A percentile compares a stretch with the other conserved stretches of the same genome.
Conservation (phyloP, 2,329 filamentous ascomycete genomes). For the Pestalotiopsis fici region DNA sequence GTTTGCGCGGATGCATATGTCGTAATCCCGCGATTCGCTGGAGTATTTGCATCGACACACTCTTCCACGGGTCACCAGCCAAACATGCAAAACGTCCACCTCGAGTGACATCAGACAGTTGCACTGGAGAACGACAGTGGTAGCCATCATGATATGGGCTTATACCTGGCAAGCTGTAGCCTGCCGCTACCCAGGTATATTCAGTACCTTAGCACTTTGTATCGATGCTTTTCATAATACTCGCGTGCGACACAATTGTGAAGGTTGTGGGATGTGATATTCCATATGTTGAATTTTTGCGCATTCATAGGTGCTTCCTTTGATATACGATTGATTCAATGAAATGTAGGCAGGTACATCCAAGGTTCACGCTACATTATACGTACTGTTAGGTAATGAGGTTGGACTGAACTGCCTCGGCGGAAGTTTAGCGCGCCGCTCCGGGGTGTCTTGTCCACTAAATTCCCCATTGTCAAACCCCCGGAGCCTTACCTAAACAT, state of each 20-base stretch:
- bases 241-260: too few species aligned
- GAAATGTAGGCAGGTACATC: neutral
- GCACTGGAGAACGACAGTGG: neutral
- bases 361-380: neutral
- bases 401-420: neutral
- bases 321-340: too few species aligned
- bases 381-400: neutral
- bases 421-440: constrained; percentile 8
- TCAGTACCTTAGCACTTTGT: too few species aligned
- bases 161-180: neutral
- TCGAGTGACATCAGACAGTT: neutral
- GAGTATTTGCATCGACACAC: neutral
- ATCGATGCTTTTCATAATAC: too few species aligned
- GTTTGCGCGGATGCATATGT: neutral
- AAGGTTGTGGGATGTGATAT: too few species aligned
- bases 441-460: neutral
- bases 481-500: neutral
- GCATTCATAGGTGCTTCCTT: too few species aligned
- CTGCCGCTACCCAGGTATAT: too few species aligned
- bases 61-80: neutral
- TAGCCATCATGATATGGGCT: neutral
- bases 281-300: too few species aligned
- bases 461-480: neutral
- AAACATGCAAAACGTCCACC: neutral
- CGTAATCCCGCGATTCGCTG: neutral